Evolutionary conservation across 345 rosid genomes (phyloP), one percentile per base, ranked within the genome.

Genomic region (Brassica napus): DNA sequence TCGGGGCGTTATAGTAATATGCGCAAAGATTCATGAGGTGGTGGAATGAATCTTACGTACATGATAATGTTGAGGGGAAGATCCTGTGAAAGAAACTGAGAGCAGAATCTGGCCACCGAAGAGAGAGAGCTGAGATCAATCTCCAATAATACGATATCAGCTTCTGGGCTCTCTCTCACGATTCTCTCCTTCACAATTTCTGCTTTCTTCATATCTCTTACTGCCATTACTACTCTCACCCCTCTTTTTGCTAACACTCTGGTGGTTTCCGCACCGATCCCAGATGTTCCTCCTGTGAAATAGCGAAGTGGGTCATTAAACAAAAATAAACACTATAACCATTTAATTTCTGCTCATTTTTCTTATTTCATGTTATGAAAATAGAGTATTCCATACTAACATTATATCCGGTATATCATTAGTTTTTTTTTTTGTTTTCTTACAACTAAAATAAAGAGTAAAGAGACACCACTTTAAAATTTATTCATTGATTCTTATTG

Each of bases 221-320:
- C 97, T 65, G 97, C 90, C 79, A 94, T 88, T 68, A 92, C 91
- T 23, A 91, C 58, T 81, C 95, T 82, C 73, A 90, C 88, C 9
- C 98, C 97, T 84, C 90, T 91, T 83, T 88, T 91, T 3, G 95
- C 97, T 26, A 94, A 72, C 9, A 90, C 95, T 75, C 91, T 92
- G 1, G 94, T 94, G 1, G 97, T 94, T 78, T 94, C 98, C 2
- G 87, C 90, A 75, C 98, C 98, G 37, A 94, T 92, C 0, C 98
- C 98, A 6, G 98, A 94, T 6, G 97, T 91, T 1, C 94, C 97
- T 81, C 98, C 98, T 94, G 75, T 44, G 65, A 26, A 34, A 69
- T 65, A 65, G 69, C 18, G 49, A 35, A 16, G 23, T 16, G 14
- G 5, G 4, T 15, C 26, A 34, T 65, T 31, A 28, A 28, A 28